Conservation (phyloP, 352 stramenopile genomes). For the Globisporangium camurandrum region DNA sequence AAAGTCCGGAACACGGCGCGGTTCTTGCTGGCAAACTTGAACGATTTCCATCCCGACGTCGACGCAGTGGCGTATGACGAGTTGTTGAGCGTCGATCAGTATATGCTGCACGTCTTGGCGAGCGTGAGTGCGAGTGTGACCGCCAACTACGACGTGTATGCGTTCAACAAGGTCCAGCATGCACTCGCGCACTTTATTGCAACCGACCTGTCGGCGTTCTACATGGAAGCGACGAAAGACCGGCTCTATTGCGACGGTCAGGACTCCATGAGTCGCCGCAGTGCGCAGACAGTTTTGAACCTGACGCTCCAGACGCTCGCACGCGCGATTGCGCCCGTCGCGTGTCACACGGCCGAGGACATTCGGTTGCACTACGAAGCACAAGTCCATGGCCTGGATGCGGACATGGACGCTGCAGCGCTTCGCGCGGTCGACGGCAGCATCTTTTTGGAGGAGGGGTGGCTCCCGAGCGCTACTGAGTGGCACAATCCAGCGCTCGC, state of each 20-base stretch:
- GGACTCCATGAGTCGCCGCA: slow-evolving; percentile 69
- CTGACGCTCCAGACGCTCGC: slow-evolving; percentile 55
- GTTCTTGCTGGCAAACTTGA: slow-evolving; percentile 95
- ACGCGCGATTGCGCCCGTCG: slow-evolving; percentile 78
- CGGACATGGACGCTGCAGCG: slow-evolving; percentile 16
- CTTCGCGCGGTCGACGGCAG: slow-evolving; percentile 54
- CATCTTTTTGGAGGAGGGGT: slow-evolving; percentile 66
- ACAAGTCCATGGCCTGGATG: slow-evolving; percentile 25
- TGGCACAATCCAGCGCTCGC: slow-evolving; percentile 47
- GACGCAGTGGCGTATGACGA: slow-evolving; percentile 84
- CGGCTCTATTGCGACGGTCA: slow-evolving; percentile 93
- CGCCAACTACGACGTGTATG: slow-evolving; percentile 68
- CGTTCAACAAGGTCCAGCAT: slow-evolving; percentile 92
- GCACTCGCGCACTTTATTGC: slow-evolving; percentile 90
- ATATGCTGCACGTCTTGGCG: slow-evolving; percentile 91
- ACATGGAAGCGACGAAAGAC: slow-evolving; percentile 97
- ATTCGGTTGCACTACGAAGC: slow-evolving; percentile 88
- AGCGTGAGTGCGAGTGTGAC: slow-evolving; percentile 81
- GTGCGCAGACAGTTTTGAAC: slow-evolving; percentile 86
- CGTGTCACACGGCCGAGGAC: slow-evolving; percentile 96
- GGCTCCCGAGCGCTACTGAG: slow-evolving; percentile 42
- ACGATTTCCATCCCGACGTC: slow-evolving; percentile 86
- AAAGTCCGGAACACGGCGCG: slow-evolving; percentile 95
- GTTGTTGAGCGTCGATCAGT: slow-evolving; percentile 91
- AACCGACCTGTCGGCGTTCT: slow-evolving; percentile 96